Percentiles rank a stretch among this genome's conserved stretches.
Evolutionary conservation across 129 eudicot genomes (phyloP).

Genomic region (Flaveria sonorensis): DNA sequence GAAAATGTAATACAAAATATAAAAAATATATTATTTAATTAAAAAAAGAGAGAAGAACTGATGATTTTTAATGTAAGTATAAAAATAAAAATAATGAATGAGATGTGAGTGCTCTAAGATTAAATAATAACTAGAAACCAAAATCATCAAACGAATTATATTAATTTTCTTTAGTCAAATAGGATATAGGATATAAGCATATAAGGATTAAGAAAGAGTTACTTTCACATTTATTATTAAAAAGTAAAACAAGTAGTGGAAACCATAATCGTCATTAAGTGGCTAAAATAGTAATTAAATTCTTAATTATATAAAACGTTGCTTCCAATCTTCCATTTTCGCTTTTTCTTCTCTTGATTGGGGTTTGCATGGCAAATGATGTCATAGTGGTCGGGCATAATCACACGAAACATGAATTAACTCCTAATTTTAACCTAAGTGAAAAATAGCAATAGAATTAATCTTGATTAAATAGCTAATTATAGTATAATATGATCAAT

Average conservation of each 20-base stretch:
- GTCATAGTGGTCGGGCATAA: slow-evolving; percentile 30
- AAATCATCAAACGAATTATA: not conserved
- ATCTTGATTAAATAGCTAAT: no score
- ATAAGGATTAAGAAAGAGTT: no score
- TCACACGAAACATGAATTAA: slow-evolving; percentile 14
- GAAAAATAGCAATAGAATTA: not conserved
- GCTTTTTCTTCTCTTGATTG: not conserved
- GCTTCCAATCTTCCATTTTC: slow-evolving; percentile 22
- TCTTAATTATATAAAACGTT: slow-evolving; percentile 7
- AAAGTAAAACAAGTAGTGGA: slow-evolving; percentile 18
- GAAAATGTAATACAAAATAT: no score
- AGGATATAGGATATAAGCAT: not conserved
- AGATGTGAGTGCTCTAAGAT: no score
- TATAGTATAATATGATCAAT: no score
- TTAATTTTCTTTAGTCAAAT: not conserved
- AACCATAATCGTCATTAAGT: slow-evolving; percentile 23
- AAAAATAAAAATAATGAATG: no score
- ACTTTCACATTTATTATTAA: not conserved
- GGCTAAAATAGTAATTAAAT: not conserved
- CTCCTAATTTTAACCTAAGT: not conserved
- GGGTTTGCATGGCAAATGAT: slow-evolving; percentile 36
- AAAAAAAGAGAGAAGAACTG: no score
- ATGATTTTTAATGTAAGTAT: no score
- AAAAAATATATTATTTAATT: no score
- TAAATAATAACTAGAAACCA: not conserved